Conservation (phyloP, 495 filamentous ascomycete species). For the Aspergillus egyptiacus region DNA sequence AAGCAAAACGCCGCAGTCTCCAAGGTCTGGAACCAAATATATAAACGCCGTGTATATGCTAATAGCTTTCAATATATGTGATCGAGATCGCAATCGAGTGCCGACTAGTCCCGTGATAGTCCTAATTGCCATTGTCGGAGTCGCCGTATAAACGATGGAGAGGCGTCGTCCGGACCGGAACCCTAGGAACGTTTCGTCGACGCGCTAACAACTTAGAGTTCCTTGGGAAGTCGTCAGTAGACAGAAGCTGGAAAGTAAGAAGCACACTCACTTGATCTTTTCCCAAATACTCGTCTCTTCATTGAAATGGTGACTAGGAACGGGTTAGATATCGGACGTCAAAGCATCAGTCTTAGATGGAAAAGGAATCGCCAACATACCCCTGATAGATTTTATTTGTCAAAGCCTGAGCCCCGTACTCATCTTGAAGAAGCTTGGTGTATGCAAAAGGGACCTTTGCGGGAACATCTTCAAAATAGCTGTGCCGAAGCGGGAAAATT, state of each 20-base stretch:
- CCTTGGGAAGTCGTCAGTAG: conserved; percentile 3
- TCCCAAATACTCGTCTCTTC: conserved; percentile 32
- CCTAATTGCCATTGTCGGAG: background rate
- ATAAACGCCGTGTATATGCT: conserved; percentile 26
- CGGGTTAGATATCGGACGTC: conserved; percentile 1
- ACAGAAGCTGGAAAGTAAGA: background rate
- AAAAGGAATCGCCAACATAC: conserved; percentile 33
- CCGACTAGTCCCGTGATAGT: background rate
- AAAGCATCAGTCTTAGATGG: background rate
- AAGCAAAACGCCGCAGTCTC: background rate
- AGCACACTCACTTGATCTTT: conserved; percentile 12
- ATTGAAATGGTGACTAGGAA: conserved; percentile 33
- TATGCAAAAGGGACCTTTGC: conserved; percentile 75
- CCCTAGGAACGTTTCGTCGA: background rate
- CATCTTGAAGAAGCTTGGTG: conserved; percentile 61
- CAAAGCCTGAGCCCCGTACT: conserved; percentile 66
- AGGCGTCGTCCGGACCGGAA: conserved; percentile 17
- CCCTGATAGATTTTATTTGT: conserved; percentile 57
- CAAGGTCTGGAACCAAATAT: too few relatives aligned
- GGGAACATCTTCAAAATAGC: conserved; percentile 67
- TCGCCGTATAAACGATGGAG: conserved; percentile 8
- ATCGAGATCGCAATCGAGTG: background rate
- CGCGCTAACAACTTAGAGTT: conserved; percentile 9
- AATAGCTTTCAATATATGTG: conserved; percentile 2
- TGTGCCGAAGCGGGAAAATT: conserved; percentile 73